phyloP scores from a whole-genome alignment of 2,329 filamentous ascomycete species.

The Colletotrichum sp. region DNA sequence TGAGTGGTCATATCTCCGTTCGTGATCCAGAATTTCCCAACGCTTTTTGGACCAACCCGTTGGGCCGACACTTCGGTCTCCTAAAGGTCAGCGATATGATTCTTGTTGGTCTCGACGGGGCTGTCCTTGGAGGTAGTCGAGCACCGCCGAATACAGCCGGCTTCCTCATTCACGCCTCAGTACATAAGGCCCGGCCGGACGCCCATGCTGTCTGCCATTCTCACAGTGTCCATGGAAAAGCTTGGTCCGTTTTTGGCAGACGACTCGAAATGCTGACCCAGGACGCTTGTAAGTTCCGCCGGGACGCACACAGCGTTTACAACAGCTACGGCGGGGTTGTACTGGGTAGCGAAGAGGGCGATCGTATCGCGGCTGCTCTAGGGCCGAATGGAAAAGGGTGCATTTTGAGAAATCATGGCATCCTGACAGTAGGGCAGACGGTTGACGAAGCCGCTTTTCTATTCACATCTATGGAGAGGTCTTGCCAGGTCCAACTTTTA shows the following conservation, averaged over 20 bases:
- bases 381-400: slow-evolving; percentile 61
- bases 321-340: slow-evolving; percentile 55
- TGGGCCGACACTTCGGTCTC: slow-evolving; percentile 70
- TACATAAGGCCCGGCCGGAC: slow-evolving; percentile 69
- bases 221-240: slow-evolving; percentile 68
- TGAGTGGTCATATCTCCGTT: slow-evolving; percentile 70
- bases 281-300: slow-evolving; percentile 68
- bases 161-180: slow-evolving; percentile 71
- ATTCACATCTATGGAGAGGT: slow-evolving; percentile 70
- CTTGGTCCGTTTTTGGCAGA: slow-evolving; percentile 68
- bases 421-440: slow-evolving; percentile 71
- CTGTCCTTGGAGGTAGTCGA: slow-evolving; percentile 67
- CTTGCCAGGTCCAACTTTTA: slow-evolving; percentile 69
- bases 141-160: slow-evolving; percentile 70
- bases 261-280: slow-evolving; percentile 72
- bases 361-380: slow-evolving; percentile 65
- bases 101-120: slow-evolving; percentile 63
- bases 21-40: slow-evolving; percentile 65
- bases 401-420: slow-evolving; percentile 73
- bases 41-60: slow-evolving; percentile 72
- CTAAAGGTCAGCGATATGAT: slow-evolving; percentile 72
- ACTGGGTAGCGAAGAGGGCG: slow-evolving; percentile 66
- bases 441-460: slow-evolving; percentile 77
- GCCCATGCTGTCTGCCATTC: slow-evolving; percentile 72
- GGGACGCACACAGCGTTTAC: slow-evolving; percentile 67